Evolutionary conservation across 495 filamentous ascomycete genomes (phyloP), one percentile per base, ranked within the genome.

Genomic region (Lindgomyces ingoldianus): DNA sequence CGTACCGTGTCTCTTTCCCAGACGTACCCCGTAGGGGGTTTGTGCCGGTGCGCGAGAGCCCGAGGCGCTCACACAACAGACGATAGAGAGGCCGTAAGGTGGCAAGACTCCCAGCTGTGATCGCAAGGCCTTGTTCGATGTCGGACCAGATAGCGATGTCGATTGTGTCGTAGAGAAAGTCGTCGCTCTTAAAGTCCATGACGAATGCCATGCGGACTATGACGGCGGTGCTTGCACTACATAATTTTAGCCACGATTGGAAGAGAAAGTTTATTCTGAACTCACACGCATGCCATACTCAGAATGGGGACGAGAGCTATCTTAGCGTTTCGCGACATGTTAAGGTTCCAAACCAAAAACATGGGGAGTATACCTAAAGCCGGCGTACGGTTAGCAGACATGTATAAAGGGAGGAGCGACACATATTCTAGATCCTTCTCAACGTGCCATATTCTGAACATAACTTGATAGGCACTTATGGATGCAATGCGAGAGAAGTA

Each of bases 311-410:
- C 45, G 8, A 64, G 53, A 18, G 25, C 25, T 1, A 57, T 3
- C 53, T 64, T 64, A 2, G 24, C 4, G 22, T 25, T 49, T n/a
- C 33, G 29, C 1, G 11, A 4, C 56, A 80, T 76, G 26, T 76
- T 65, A 21, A 79, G 64, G 42, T 74, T 24, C 72, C 73, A 78
- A 4, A 81, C 51, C 18, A 80, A 67, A n/a, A 70, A 67, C 14
- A 79, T 65, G 3, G 79, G 78, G 1, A 81, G 70, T 0, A 79
- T 57, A 1, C n/a, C n/a, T n/a, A n/a, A n/a, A n/a, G n/a, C n/a
- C n/a, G n/a, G n/a, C n/a, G n/a, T n/a, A n/a, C n/a, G n/a, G n/a
- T n/a, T n/a, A n/a, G n/a, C n/a, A n/a, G n/a, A n/a, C n/a, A n/a
- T n/a, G n/a, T n/a, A n/a, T n/a, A n/a, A n/a, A n/a, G n/a, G n/a